Base-by-base conservation (phyloP, 805 yeast species). In the Trichomonascus vanleenenianus region DNA sequence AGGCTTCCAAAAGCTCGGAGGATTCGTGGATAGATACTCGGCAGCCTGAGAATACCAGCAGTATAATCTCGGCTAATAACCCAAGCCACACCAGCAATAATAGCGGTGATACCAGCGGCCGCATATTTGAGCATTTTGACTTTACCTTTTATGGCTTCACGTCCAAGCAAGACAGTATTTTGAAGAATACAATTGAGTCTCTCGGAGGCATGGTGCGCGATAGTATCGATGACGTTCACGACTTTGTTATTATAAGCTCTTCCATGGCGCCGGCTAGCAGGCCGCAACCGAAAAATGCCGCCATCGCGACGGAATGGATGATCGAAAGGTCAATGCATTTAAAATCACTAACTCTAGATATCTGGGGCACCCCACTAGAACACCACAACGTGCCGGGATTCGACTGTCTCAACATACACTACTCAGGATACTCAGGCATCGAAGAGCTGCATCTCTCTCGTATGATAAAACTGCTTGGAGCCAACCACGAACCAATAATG, bases 401-500 rank as follows among this genome's bases (percentile, higher is more conserved):
- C 39, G 38, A 43, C 18, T 61, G 52, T 42, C 50, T 64, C 43
- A 53, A 55, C 7, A 66, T 83, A 3, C 71, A 83, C 50, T 69
- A 83, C 2, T 75, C 86, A 2, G 95, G 95, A 2, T 86, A 82
- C 59, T 72, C 79, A 16, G 95, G 94, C 0, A 78, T 84, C 22
- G 94, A 86, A 61, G 64, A 78, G 14, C 64, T 84, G 36, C 95
- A 86, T 62, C 58, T 83, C 10, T 77, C 75, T 7, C 83, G 83
- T 56, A 68, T 91, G 38, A 68, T 86, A 7, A 56, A 66, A 15
- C 57, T 73, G 25, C 55, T 83, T 19, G 79, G 82, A 20, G 76
- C 81, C 43, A 66, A 67, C 35, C 70, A 72, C 44, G 64, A 71
- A 40, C 76, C 72, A 0, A 65, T 73, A 2, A 65, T 85, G 45